A percentile compares a stretch with the other conserved stretches of the same genome.
Conservation (phyloP, 306 rosid genomes). For the Vigna angularis region DNA sequence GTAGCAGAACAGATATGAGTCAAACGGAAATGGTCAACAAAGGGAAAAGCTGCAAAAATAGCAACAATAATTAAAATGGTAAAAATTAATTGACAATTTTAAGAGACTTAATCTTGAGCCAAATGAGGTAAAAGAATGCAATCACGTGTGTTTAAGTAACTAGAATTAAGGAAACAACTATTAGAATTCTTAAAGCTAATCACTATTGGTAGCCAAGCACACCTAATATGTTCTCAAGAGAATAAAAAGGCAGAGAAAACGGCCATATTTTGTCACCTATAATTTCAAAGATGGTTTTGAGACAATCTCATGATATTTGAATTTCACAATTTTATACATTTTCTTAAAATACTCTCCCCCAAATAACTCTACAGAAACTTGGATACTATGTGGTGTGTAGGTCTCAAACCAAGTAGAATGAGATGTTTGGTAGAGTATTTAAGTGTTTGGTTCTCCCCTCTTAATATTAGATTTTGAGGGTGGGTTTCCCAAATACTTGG, state of each 20-base stretch:
- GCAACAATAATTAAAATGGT: neutral
- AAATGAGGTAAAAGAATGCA: neutral
- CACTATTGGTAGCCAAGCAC: neutral
- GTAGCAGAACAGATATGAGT: neutral
- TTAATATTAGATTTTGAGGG: too few species aligned
- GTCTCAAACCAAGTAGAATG: too few species aligned
- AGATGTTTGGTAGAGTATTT: too few species aligned
- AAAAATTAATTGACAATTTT: neutral
- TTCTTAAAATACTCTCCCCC: neutral
- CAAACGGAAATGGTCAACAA: conserved; percentile 20
- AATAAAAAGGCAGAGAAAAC: neutral
- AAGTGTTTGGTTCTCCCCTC: too few species aligned
- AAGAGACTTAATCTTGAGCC: neutral
- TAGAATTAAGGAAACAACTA: neutral
- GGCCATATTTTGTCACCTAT: neutral
- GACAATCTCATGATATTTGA: conserved; percentile 7
- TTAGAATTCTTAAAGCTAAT: neutral
- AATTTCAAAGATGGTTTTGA: neutral
- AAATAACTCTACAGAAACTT: neutral
- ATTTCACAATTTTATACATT: neutral
- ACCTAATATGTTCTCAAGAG: too few species aligned
- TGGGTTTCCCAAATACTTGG: too few species aligned
- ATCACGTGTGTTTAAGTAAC: neutral
- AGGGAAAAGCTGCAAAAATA: conserved; percentile 22
- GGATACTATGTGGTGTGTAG: too few species aligned